Evolutionary conservation across 2,329 filamentous ascomycete species (phyloP), one percentile per base, ranked within the genome.

Genomic region (Fusarium sp.): DNA sequence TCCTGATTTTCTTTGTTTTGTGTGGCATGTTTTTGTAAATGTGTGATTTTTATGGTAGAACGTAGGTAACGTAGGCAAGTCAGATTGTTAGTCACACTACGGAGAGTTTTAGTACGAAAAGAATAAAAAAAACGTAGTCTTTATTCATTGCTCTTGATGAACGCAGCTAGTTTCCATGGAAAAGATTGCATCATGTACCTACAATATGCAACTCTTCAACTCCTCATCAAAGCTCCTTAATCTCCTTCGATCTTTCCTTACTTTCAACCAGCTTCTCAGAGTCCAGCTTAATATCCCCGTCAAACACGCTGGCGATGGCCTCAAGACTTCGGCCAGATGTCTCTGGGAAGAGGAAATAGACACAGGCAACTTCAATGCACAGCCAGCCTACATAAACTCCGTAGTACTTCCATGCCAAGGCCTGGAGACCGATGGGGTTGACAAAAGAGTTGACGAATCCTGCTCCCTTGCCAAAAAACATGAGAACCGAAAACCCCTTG

Each of bases 401-500:
- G n/a, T 66, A 70, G 25, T 60, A 70, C 29, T 67, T 70, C 68
- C 68, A 67, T 5, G 50, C 65, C 4, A 70, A 13, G 3, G 68
- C 64, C 27, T 70, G 50, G 5, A 70, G 52, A 22, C 59, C 68
- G 16, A 70, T 67, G 3, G 64, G 59, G 2, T 70, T 70, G n/a
- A 70, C 68, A 40, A 70, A 67, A 3, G 59, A 31, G 36, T 70
- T 69, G 52, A 70, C 31, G 27, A 70, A 70, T 4, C 52, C 45
- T 6, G 67, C 68, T 4, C 33, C 42, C 33, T 70, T 70, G 18
- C 68, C 68, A 9, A 70, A 69, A 63, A 75, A 75, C 61, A 76
- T 74, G 18, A 76, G 63, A 2, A 76, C 33, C 1, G 73, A 76
- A 38, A 70, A 70, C 0, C 74, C 68, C 31, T 74, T 76, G 2